These are phyloP conservation scores for Curvularia verruculosa DNA, from an alignment of 2,329 filamentous ascomycete species.

Conservation along the genomic window DNA sequence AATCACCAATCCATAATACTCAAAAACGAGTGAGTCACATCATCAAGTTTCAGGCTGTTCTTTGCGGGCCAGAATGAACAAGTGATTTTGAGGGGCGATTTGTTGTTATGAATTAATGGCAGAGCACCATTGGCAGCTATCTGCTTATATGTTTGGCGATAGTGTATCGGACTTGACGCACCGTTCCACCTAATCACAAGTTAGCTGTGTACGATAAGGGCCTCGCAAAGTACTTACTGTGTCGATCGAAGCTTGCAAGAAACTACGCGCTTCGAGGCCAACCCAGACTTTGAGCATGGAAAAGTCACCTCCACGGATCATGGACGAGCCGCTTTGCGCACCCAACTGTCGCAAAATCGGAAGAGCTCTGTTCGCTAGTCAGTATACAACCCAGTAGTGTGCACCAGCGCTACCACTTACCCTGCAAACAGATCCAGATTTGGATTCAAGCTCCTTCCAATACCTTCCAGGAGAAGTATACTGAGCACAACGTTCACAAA, in stretches of 20 bases:
- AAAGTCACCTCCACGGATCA: slow-evolving; percentile 56
- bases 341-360: slow-evolving; percentile 90
- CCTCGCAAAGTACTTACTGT: slow-evolving; percentile 65
- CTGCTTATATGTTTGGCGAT: slow-evolving; percentile 76
- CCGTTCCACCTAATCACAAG: slow-evolving; percentile 68
- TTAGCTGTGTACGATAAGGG: slow-evolving; percentile 9
- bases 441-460: slow-evolving; percentile 85
- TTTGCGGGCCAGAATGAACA: neutral
- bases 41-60: neutral
- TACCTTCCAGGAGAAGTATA: slow-evolving; percentile 90
- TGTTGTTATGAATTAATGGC: neutral
- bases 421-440: slow-evolving; percentile 83
- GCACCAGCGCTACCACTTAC: slow-evolving; percentile 51
- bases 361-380: slow-evolving; percentile 66
- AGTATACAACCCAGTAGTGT: slow-evolving; percentile 8
- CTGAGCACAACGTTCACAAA: slow-evolving; percentile 98
- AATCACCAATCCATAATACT: neutral
- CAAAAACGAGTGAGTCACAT: neutral
- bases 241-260: slow-evolving; percentile 88
- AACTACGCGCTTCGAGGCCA: slow-evolving; percentile 84
- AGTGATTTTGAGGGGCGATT: neutral
- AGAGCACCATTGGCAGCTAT: neutral
- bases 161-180: slow-evolving; percentile 91
- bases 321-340: slow-evolving; percentile 70
- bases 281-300: slow-evolving; percentile 89